Evolutionary conservation across 768 basidiomycete genomes (phyloP).

Genomic region (Hericium rajendrae): DNA sequence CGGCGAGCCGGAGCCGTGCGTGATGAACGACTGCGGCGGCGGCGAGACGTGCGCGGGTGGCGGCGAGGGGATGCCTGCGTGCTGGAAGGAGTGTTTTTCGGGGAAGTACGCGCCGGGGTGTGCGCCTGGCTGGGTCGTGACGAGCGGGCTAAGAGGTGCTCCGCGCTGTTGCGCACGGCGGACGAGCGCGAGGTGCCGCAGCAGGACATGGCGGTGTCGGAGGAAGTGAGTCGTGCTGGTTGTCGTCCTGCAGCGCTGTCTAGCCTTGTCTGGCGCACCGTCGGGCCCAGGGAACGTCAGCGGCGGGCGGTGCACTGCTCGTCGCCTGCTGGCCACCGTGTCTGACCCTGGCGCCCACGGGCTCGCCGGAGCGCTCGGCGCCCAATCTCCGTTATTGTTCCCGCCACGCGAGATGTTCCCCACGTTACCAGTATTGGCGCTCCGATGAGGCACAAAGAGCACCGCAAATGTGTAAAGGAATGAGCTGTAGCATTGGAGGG

Average conservation of each 20-base stretch:
- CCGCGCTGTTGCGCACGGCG: constrained; percentile 24
- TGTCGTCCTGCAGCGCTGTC: too few relatives aligned
- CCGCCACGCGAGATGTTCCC: too few relatives aligned
- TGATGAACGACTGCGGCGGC: not conserved
- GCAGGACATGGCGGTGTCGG: constrained; percentile 53
- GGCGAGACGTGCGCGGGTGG: constrained; percentile 21
- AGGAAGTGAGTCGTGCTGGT: not conserved
- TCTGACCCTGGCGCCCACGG: not conserved
- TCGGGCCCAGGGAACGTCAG: too few relatives aligned
- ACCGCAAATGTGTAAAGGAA: too few relatives aligned
- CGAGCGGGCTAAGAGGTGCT: constrained; percentile 21
- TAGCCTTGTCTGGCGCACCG: too few relatives aligned
- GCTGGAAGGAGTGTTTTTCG: constrained; percentile 36
- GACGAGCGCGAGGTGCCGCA: constrained; percentile 33
- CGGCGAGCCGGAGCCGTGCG: not conserved
- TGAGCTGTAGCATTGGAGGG: too few relatives aligned
- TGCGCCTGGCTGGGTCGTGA: constrained; percentile 44
- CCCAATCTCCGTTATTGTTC: not conserved
- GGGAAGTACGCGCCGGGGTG: constrained; percentile 25
- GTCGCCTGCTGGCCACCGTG: not conserved
- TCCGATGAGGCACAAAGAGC: too few relatives aligned
- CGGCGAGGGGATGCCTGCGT: constrained; percentile 35
- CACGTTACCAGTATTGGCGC: too few relatives aligned
- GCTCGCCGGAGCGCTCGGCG: not conserved
- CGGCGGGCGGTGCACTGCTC: too few relatives aligned